Base-by-base conservation (phyloP, 352 stramenopile species). In the Globisporangium heterothallicum region DNA sequence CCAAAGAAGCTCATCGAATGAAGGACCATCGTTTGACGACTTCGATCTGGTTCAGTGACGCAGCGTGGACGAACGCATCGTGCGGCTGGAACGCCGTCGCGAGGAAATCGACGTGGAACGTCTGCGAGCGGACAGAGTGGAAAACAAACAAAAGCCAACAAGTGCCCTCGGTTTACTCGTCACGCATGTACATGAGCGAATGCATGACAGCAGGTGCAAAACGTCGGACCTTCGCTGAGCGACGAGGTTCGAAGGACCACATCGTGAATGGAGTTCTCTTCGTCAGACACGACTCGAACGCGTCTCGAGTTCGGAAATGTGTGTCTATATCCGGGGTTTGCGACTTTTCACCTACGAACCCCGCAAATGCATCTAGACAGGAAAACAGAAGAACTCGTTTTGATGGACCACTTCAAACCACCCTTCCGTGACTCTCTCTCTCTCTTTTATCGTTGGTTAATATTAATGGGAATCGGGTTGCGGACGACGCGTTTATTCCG, bases 401-500 rank as follows among this genome's bases (percentile, higher is more conserved):
- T n/a, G n/a, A 38, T 18, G 8, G 10, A 16, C 3, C 14, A 18
- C 32, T 8, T 38, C 32, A 10, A 10, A 38, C 32, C 32, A 38
- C n/a, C n/a, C n/a, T n/a, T n/a, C n/a, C n/a, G n/a, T n/a, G n/a
- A n/a, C n/a, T n/a, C n/a, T n/a, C n/a, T n/a, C n/a, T n/a, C n/a
- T n/a, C n/a, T n/a, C n/a, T n/a, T n/a, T 47, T 51, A 61, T 38
- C 32, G 48, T 32, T 62, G 56, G 14, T 68, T 77, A 52, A 89
- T 52, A 49, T 82, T 75, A 58, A 92, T 86, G 14, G 69, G 64
- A 30, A 92, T 89, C 51, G 72, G 67, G 12, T 67, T 69, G 34
- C 78, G 68, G 47, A 78, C 68, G 45, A 87, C 73, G 42, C 79
- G 85, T 49, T 90, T 92, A 63, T 92, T 92, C 36, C 76, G 76